phyloP scores from a whole-genome alignment of 164 flowering plant species.

The Magnolia sinica region DNA sequence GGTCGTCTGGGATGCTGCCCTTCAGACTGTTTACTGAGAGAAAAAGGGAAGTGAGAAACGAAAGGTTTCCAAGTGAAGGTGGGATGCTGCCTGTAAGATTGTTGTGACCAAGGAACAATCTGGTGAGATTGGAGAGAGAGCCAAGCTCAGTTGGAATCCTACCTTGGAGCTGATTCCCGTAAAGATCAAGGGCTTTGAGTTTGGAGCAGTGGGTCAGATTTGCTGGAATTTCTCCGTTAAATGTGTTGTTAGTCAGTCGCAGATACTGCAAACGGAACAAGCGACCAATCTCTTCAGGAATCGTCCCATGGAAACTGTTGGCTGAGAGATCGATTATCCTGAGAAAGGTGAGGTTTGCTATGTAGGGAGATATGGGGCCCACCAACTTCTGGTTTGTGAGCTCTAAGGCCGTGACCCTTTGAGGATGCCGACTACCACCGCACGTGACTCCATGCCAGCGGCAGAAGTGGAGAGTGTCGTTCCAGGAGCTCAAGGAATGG shows the following conservation, averaged over 20 bases:
- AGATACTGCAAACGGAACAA: not conserved
- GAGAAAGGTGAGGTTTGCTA: slow-evolving; percentile 16
- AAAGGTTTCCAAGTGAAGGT: slow-evolving; percentile 11
- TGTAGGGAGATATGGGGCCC: slow-evolving; percentile 5
- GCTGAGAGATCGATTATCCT: not conserved
- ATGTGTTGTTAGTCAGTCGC: not conserved
- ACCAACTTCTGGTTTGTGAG: not conserved
- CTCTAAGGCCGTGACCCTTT: slow-evolving; percentile 3
- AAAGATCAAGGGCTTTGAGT: not conserved
- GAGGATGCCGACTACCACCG: not conserved
- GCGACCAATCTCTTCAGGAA: slow-evolving; percentile 13
- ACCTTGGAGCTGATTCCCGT: not conserved
- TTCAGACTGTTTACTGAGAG: not conserved
- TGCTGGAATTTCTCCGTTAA: slow-evolving; percentile 3
- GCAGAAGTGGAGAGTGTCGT: slow-evolving; percentile 2
- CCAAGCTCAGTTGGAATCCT: slow-evolving; percentile 1
- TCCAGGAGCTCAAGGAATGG: slow-evolving; percentile 1
- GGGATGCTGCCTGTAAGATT: slow-evolving; percentile 3
- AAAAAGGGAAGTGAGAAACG: not conserved
- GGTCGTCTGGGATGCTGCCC: not conserved
- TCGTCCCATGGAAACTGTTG: slow-evolving; percentile 6
- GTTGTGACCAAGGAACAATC: not conserved
- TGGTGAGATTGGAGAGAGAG: not conserved
- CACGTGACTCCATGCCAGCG: slow-evolving; percentile 6
- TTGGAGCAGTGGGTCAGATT: slow-evolving; percentile 5